phyloP scores from a whole-genome alignment of 306 rosid genomes.

The Arachis stenosperma region DNA sequence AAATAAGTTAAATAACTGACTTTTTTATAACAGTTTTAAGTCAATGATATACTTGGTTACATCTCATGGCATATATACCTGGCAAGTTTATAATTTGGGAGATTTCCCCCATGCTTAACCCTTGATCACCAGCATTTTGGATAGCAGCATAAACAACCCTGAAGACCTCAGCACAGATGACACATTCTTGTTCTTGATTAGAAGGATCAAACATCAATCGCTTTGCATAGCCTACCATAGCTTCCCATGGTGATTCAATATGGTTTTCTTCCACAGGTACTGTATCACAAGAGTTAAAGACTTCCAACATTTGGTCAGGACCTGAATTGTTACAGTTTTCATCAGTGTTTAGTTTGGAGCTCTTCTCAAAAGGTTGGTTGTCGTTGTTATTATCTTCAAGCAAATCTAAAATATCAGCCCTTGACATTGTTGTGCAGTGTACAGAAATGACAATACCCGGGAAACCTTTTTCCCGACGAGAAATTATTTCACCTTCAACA shows the following conservation, averaged over 20 bases:
- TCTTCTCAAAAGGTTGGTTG: constrained; percentile 44
- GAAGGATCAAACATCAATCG: constrained; percentile 46
- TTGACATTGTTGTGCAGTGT: constrained; percentile 49
- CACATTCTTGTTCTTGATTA: constrained; percentile 49
- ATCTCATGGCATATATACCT: constrained; percentile 54
- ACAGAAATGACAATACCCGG: constrained; percentile 73
- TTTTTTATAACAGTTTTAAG: constrained; percentile 17
- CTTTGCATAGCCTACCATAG: constrained; percentile 71
- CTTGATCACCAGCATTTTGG: constrained; percentile 90
- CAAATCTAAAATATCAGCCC: constrained; percentile 60
- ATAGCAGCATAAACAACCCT: constrained; percentile 68
- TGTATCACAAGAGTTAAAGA: constrained; percentile 44
- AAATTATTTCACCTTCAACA: constrained; percentile 83
- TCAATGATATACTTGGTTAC: constrained; percentile 17
- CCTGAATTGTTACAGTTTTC: constrained; percentile 34
- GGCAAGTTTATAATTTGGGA: constrained; percentile 60
- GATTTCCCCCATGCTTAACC: constrained; percentile 80
- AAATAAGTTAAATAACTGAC: constrained; percentile 11
- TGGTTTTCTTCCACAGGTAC: constrained; percentile 44
- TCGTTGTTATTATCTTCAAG: constrained; percentile 48
- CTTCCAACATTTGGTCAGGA: constrained; percentile 52
- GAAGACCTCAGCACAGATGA: constrained; percentile 65
- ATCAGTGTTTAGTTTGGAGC: constrained; percentile 32
- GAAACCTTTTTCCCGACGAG: constrained; percentile 97
- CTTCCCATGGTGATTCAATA: constrained; percentile 72